Percentiles rank a stretch among this genome's conserved stretches.
These are phyloP conservation scores for Aspergillus olivimuriae DNA, from an alignment of 495 filamentous ascomycete genomes.

Conservation along the genomic window DNA sequence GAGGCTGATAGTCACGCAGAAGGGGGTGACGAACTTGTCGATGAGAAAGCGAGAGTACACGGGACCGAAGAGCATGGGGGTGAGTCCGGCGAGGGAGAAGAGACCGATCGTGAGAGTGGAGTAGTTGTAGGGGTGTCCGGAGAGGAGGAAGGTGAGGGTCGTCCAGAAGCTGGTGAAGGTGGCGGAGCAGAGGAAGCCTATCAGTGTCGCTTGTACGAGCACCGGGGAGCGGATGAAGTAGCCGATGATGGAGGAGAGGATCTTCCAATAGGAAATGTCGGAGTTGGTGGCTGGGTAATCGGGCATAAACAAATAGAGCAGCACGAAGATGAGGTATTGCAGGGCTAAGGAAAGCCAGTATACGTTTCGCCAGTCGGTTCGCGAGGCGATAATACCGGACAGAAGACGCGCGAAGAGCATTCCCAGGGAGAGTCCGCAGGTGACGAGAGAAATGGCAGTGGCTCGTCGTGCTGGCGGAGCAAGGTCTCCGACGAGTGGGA, in stretches of 20 bases:
- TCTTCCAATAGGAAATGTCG: slow-evolving; percentile 49
- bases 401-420: slow-evolving; percentile 72
- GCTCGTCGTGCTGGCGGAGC: slow-evolving; percentile 64
- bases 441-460: slow-evolving; percentile 62
- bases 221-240: slow-evolving; percentile 59
- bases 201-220: slow-evolving; percentile 59
- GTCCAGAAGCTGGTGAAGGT: slow-evolving; percentile 77
- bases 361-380: slow-evolving; percentile 64
- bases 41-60: slow-evolving; percentile 65
- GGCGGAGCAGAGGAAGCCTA: slow-evolving; percentile 47
- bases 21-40: slow-evolving; percentile 58
- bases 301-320: slow-evolving; percentile 70
- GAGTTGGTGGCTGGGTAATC: slow-evolving; percentile 75
- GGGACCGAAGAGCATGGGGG: slow-evolving; percentile 58
- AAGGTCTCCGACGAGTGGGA: slow-evolving; percentile 77
- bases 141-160: slow-evolving; percentile 73
- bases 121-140: slow-evolving; percentile 62
- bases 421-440: slow-evolving; percentile 71
- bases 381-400: slow-evolving; percentile 67
- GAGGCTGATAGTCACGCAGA: slow-evolving; percentile 60
- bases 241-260: slow-evolving; percentile 56
- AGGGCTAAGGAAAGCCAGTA: slow-evolving; percentile 76
- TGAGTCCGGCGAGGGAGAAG: slow-evolving; percentile 72
- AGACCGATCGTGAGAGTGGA: slow-evolving; percentile 62
- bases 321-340: slow-evolving; percentile 59